Evolutionary conservation across 2,329 filamentous ascomycete species (phyloP).

Genomic region (Cercospora nicotianae): DNA sequence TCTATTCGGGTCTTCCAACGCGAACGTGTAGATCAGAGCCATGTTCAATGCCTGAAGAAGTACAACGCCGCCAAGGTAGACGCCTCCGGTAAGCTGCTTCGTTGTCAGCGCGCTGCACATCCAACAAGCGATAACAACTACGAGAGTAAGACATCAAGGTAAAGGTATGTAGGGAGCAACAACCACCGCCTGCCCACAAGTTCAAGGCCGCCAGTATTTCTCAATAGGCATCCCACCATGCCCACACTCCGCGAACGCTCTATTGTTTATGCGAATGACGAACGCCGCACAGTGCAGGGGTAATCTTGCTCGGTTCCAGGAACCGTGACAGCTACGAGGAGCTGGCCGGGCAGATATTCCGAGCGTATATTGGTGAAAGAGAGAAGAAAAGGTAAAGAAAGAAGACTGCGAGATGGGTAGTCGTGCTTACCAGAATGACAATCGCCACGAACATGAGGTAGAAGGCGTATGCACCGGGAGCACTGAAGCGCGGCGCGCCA

Average conservation of each 20-base stretch:
- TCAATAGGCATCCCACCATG: slow-evolving; percentile 55
- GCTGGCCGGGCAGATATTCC: slow-evolving; percentile 57
- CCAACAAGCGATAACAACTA: background rate
- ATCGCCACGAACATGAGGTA: slow-evolving; percentile 73
- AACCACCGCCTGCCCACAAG: slow-evolving; percentile 55
- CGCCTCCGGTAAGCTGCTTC: slow-evolving; percentile 40
- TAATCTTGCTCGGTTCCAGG: slow-evolving; percentile 57
- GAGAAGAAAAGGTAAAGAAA: slow-evolving; percentile 25
- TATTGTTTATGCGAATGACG: slow-evolving; percentile 53
- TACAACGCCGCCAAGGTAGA: slow-evolving; percentile 53
- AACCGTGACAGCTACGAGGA: slow-evolving; percentile 54
- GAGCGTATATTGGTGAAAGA: slow-evolving; percentile 51
- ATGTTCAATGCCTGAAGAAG: slow-evolving; percentile 66
- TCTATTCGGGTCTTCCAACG: slow-evolving; percentile 78
- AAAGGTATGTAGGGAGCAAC: slow-evolving; percentile 63
- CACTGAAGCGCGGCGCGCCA: slow-evolving; percentile 67
- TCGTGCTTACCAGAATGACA: slow-evolving; percentile 71
- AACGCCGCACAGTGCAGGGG: slow-evolving; percentile 51
- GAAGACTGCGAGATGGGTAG: slow-evolving; percentile 9
- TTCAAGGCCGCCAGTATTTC: slow-evolving; percentile 56
- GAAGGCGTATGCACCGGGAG: slow-evolving; percentile 75
- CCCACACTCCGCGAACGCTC: slow-evolving; percentile 50
- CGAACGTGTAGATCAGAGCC: slow-evolving; percentile 79
- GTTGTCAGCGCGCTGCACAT: slow-evolving; percentile 28
- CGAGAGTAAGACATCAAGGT: slow-evolving; percentile 7